A percentile compares a stretch with the other conserved stretches of the same genome.
These are phyloP conservation scores for Talaromyces borbonicus DNA, from an alignment of 495 filamentous ascomycete genomes.

Conservation along the genomic window DNA sequence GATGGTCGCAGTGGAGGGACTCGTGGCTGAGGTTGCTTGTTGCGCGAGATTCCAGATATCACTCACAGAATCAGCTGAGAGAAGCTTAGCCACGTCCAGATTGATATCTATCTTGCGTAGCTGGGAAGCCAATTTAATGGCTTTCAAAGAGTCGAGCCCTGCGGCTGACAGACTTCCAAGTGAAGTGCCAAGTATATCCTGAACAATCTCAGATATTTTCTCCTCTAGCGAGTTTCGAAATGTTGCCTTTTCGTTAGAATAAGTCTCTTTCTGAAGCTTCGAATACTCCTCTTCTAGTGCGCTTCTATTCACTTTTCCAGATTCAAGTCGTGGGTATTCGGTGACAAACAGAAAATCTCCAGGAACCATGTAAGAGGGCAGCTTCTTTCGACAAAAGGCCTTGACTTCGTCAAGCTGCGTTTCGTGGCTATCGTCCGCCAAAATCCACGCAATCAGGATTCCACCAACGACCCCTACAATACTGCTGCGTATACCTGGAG, in stretches of 20 bases:
- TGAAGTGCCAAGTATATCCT: constrained; percentile 32
- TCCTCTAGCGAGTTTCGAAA: constrained; percentile 28
- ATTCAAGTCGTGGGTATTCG: constrained; percentile 60
- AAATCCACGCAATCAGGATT: constrained; percentile 58
- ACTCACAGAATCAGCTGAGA: constrained; percentile 41
- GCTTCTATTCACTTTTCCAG: constrained; percentile 68
- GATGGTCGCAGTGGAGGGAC: background rate
- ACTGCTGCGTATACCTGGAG: constrained; percentile 40
- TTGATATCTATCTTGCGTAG: constrained; percentile 43
- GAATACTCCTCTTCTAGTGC: constrained; percentile 48
- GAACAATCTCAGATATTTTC: constrained; percentile 37
- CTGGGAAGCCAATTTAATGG: constrained; percentile 54
- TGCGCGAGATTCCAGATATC: constrained; percentile 19
- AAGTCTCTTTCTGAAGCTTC: constrained; percentile 11
- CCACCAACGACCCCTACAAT: constrained; percentile 50
- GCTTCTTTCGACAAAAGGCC: constrained; percentile 54
- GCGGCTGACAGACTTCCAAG: constrained; percentile 37
- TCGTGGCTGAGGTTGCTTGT: background rate
- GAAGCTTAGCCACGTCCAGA: constrained; percentile 44
- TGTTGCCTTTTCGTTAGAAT: constrained; percentile 19
- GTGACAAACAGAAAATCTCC: constrained; percentile 51
- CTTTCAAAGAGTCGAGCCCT: constrained; percentile 64
- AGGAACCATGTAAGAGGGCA: constrained; percentile 72
- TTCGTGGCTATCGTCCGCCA: constrained; percentile 25
- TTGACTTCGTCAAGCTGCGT: constrained; percentile 31